Evolutionary conservation across 306 rosid species (phyloP).

Genomic region (Cucurbita argyrosperma): DNA sequence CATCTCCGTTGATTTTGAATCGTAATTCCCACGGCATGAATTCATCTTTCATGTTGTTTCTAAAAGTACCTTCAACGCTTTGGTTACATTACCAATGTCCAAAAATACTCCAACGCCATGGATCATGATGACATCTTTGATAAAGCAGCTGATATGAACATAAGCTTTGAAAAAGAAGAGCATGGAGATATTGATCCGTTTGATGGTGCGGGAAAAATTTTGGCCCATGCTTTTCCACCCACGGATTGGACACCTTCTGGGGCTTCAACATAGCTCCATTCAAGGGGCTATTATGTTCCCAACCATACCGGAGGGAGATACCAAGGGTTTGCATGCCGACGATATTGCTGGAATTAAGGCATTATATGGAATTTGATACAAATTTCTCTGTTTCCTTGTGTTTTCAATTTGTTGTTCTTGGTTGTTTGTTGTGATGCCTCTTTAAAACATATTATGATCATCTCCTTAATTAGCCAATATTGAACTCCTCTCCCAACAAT

Average conservation of each 20-base stretch:
- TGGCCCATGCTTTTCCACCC: no score
- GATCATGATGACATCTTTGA: constrained; percentile 5
- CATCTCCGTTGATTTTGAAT: neutral
- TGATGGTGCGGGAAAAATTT: no score
- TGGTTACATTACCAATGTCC: constrained; percentile 20
- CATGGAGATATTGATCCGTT: neutral
- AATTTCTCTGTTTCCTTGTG: no score
- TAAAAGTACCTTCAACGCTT: constrained; percentile 17
- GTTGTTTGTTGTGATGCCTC: no score
- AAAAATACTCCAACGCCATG: neutral
- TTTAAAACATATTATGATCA: no score
- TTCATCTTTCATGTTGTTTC: constrained; percentile 13
- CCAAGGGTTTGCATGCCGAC: neutral
- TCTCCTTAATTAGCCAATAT: no score
- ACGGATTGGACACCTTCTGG: no score
- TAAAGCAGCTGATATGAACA: neutral
- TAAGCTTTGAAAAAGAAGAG: neutral
- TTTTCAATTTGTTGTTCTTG: no score
- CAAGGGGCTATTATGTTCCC: no score
- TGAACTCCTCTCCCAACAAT: no score
- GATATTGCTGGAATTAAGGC: constrained; percentile 1
- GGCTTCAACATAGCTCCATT: no score
- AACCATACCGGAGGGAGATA: neutral
- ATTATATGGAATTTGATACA: neutral
- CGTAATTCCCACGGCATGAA: neutral